Evolutionary conservation across 2,329 filamentous ascomycete species (phyloP).

Genomic region (Microcyclospora pomicola): DNA sequence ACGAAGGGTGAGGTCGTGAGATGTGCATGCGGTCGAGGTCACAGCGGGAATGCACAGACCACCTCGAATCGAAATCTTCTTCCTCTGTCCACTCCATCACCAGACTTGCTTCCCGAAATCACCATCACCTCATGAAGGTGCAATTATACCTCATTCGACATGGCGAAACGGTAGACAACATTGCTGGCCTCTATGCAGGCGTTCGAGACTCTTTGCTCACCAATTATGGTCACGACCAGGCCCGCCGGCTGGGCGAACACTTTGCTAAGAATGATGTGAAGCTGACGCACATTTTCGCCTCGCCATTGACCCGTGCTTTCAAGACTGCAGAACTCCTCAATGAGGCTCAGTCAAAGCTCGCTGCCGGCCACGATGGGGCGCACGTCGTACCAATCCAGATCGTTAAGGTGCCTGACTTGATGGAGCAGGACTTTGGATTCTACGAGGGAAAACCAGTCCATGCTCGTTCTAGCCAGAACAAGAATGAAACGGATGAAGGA

Average conservation of each 20-base stretch:
- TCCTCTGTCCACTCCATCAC: too few species aligned
- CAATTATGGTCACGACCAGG: slow-evolving; percentile 67
- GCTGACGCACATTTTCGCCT: slow-evolving; percentile 62
- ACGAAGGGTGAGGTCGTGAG: too few species aligned
- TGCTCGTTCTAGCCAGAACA: slow-evolving; percentile 24
- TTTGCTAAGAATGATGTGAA: slow-evolving; percentile 50
- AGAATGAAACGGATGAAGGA: slow-evolving; percentile 27
- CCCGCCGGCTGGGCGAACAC: slow-evolving; percentile 53
- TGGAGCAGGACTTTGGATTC: slow-evolving; percentile 62
- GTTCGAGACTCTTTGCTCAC: slow-evolving; percentile 69
- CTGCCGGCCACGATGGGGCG: background rate
- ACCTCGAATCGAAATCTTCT: too few species aligned
- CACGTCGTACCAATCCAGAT: slow-evolving; percentile 19
- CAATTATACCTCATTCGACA: slow-evolving; percentile 68
- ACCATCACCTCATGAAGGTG: background rate
- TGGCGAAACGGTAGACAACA: slow-evolving; percentile 83
- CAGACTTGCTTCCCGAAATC: background rate
- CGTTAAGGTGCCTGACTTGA: slow-evolving; percentile 37
- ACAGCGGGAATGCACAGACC: too few species aligned
- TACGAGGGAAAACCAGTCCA: slow-evolving; percentile 52
- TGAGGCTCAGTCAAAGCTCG: slow-evolving; percentile 1
- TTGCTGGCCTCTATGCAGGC: slow-evolving; percentile 64
- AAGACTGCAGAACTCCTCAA: slow-evolving; percentile 56
- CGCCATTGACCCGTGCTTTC: slow-evolving; percentile 59
- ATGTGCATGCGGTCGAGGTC: too few species aligned